Evolutionary conservation across 225 moss, liverwort and hornwort species (phyloP), one percentile per base, ranked within the genome.

Genomic region (Climacium dendroides): DNA sequence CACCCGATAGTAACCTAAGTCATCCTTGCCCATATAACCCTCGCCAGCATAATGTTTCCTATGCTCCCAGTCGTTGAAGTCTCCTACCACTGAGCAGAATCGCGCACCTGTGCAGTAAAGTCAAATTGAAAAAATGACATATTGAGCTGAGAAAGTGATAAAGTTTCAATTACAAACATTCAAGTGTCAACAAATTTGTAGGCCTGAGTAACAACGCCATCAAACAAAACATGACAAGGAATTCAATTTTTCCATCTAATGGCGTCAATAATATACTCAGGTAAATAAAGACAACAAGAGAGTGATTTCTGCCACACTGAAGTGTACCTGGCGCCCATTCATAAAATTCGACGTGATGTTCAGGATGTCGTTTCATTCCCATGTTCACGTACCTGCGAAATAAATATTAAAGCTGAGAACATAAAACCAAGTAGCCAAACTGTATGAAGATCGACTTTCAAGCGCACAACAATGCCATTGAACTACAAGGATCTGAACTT

Each of bases 281-380:
- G 39, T 19, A 74, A 55, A 83, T 63, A 55, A 60, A 84, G 55
- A 77, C 66, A 91, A 77, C 63, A 66, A 69, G 55, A 80, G 34
- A 19, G 45, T 57, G 60, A 23, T 90, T 83, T 84, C 72, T 74
- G 61, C 22, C 47, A n/a, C 73, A 48, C 32, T 61, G 25, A 62
- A 78, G 86, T 82, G 37, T 93, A 99, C 99, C 96, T 89, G 99
- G 99, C 83, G 97, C 99, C 99, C 99, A 99, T 80, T 99, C 97
- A 79, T 94, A 96, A 87, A 94, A 83, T 82, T 97, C 99, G 75
- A 97, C 90, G 90, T 93, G 95, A 90, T 97, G 99, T 86, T 93
- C 93, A 88, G 94, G 95, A 89, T 96, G 96, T 69, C 99, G 94
- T 86, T 93, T 93, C 83, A 99, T 90, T 69, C 96, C 99, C 95